A percentile compares a stretch with the other conserved stretches of the same genome.
Conservation (phyloP, 2,329 filamentous ascomycete species). For the Claviceps arundinis region DNA sequence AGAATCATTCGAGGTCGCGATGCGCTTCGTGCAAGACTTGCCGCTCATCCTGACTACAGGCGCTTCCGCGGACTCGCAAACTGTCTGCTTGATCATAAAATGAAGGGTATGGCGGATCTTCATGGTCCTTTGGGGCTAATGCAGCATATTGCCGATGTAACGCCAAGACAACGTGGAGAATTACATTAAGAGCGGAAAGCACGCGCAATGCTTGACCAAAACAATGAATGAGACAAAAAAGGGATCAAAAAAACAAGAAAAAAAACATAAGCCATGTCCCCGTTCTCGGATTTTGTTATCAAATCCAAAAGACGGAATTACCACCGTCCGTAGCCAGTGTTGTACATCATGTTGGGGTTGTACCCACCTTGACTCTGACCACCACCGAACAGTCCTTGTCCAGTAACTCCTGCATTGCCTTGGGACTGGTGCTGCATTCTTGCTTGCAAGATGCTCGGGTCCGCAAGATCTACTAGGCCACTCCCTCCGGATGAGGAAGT, state of each 20-base stretch:
- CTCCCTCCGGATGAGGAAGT: constrained; percentile 99
- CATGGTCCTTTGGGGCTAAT: constrained; percentile 15
- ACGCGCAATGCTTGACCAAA: constrained; percentile 11
- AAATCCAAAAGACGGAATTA: constrained; percentile 22
- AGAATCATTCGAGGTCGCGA: constrained; percentile 2
- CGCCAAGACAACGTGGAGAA: constrained; percentile 11
- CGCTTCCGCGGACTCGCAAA: constrained; percentile 13
- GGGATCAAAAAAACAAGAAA: constrained; percentile 5
- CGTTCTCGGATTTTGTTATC: not conserved
- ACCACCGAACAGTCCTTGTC: constrained; percentile 70
- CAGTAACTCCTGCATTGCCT: constrained; percentile 66
- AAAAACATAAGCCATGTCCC: constrained; percentile 10
- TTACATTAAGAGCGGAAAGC: constrained; percentile 7
- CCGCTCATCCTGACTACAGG: constrained; percentile 14
- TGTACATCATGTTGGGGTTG: constrained; percentile 76
- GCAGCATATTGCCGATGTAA: constrained; percentile 16
- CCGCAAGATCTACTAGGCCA: constrained; percentile 99
- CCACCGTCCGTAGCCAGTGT: constrained; percentile 57
- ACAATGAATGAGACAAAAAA: constrained; percentile 6
- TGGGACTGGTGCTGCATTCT: constrained; percentile 83
- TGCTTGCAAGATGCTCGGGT: constrained; percentile 98
- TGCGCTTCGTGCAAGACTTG: constrained; percentile 18
- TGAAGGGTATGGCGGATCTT: constrained; percentile 12
- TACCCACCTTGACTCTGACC: constrained; percentile 92
- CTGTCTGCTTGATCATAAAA: constrained; percentile 20